Percentiles rank a stretch among this genome's conserved stretches.
Evolutionary conservation across 164 flowering plant genomes (phyloP).

Genomic region (Aristolochia fimbriata): DNA sequence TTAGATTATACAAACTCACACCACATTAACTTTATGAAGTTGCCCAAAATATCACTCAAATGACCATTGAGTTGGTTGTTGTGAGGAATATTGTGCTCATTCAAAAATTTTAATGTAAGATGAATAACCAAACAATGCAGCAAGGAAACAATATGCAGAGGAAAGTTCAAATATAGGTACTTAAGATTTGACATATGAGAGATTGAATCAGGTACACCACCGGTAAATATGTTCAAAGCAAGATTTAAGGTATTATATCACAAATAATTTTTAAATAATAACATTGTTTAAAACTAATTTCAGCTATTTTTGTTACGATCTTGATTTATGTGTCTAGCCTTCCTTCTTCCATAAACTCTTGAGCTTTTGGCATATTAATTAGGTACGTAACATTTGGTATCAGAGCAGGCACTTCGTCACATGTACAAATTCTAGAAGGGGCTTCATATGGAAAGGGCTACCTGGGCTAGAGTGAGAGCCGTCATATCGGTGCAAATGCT

Average conservation of each 20-base stretch:
- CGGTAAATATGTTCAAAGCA: constrained; percentile 52
- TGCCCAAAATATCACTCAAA: constrained; percentile 66
- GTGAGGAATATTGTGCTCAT: constrained; percentile 55
- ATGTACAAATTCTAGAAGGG: too few relatives aligned
- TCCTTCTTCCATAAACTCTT: too few relatives aligned
- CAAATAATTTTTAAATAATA: neutral
- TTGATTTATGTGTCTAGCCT: too few relatives aligned
- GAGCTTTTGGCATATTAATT: too few relatives aligned
- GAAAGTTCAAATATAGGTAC: constrained; percentile 30
- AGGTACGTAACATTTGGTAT: too few relatives aligned
- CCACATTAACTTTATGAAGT: constrained; percentile 33
- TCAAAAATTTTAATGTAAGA: constrained; percentile 1
- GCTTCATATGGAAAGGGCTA: too few relatives aligned
- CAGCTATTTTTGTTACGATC: too few relatives aligned
- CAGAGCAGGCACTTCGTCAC: too few relatives aligned
- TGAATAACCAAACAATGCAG: neutral
- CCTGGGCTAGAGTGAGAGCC: too few relatives aligned
- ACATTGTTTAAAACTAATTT: too few relatives aligned
- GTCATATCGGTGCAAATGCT: too few relatives aligned
- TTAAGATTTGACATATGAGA: constrained; percentile 55
- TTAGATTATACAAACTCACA: constrained; percentile 36
- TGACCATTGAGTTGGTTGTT: constrained; percentile 62
- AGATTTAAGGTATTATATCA: constrained; percentile 45
- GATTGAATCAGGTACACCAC: constrained; percentile 62
- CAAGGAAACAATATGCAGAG: neutral